phyloP scores from a whole-genome alignment of 768 basidiomycete species.

The Aureoboletus auriporus region DNA sequence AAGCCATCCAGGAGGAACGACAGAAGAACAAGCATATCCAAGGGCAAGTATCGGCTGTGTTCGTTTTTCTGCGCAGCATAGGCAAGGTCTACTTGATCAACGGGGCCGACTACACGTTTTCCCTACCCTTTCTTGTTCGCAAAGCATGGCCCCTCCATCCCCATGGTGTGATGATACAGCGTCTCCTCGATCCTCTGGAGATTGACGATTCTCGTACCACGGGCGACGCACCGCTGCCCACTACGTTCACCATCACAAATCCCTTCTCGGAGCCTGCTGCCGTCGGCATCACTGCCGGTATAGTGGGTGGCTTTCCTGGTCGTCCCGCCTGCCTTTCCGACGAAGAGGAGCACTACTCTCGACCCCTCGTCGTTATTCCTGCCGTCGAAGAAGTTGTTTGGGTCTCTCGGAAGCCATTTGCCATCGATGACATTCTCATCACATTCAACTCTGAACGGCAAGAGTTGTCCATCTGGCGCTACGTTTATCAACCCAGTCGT shows the following conservation, averaged over 20 bases:
- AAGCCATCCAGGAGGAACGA: constrained; percentile 38
- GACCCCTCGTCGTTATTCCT: constrained; percentile 51
- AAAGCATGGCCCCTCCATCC: constrained; percentile 77
- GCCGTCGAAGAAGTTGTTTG: constrained; percentile 65
- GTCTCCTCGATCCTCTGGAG: constrained; percentile 65
- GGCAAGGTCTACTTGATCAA: constrained; percentile 69
- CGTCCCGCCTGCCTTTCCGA: constrained; percentile 42
- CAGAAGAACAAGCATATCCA: constrained; percentile 33
- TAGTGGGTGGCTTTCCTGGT: constrained; percentile 41
- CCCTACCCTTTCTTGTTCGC: constrained; percentile 76
- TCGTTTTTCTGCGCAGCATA: constrained; percentile 73
- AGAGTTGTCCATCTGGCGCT: constrained; percentile 67
- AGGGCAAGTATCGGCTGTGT: constrained; percentile 54
- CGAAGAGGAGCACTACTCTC: constrained; percentile 49
- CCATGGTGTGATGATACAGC: constrained; percentile 76
- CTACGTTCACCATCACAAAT: constrained; percentile 74
- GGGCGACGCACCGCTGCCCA: constrained; percentile 69
- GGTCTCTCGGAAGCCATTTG: constrained; percentile 44
- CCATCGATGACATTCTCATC: constrained; percentile 48
- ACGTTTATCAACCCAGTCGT: constrained; percentile 47
- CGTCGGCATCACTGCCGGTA: constrained; percentile 63
- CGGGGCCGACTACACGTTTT: constrained; percentile 72
- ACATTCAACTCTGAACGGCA: constrained; percentile 54
- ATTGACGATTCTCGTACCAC: constrained; percentile 60
- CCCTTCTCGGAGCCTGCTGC: constrained; percentile 72